Conservation (phyloP, 345 rosid species). For the Isatis tinctoria region DNA sequence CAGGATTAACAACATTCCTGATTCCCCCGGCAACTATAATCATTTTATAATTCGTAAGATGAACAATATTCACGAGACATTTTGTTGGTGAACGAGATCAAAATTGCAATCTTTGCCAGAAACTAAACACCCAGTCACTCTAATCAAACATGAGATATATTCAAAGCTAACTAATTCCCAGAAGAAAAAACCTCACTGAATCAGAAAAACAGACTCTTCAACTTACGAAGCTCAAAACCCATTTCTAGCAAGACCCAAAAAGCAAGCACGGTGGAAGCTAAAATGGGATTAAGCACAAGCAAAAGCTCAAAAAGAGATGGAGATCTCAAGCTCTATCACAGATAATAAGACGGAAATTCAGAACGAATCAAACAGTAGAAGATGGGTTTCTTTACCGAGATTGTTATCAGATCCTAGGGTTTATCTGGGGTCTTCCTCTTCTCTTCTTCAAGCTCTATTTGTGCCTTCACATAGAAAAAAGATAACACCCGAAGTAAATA, state of each 20-base stretch:
- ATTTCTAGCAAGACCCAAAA: neutral
- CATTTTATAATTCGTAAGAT: too few relatives aligned
- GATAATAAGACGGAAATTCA: conserved; percentile 1
- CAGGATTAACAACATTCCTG: too few relatives aligned
- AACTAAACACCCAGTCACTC: neutral
- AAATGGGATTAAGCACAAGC: conserved; percentile 10
- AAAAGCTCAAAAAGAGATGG: conserved; percentile 3
- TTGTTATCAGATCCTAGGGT: neutral
- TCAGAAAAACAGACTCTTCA: neutral
- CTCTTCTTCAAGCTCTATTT: conserved; percentile 35
- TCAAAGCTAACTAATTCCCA: neutral
- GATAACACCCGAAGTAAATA: too few relatives aligned
- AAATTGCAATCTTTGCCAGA: neutral
- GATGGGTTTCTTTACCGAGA: neutral
- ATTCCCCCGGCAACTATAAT: too few relatives aligned
- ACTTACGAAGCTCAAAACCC: neutral
- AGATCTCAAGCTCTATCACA: conserved; percentile 19
- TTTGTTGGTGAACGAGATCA: neutral
- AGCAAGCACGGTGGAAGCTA: neutral
- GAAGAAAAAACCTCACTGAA: neutral
- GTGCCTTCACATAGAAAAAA: too few relatives aligned
- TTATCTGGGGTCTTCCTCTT: conserved; percentile 2
- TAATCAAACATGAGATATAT: neutral
- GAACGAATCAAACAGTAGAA: neutral
- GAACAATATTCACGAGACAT: too few relatives aligned